A percentile compares a stretch with the other conserved stretches of the same genome.
Conservation (phyloP, 768 basidiomycete species). For the Mycena sanguinolenta region DNA sequence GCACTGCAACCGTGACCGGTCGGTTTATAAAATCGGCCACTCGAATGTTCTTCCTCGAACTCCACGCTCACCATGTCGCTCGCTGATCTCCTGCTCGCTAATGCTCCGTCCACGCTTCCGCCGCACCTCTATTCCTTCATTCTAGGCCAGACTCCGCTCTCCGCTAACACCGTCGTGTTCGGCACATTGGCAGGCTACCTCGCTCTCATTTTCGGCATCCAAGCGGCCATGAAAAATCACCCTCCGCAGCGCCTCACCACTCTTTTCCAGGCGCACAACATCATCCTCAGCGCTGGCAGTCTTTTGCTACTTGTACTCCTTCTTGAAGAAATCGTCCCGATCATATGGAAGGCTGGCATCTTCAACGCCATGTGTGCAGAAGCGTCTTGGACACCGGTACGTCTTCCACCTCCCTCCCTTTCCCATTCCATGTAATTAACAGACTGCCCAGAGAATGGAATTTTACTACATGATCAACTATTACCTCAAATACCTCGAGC, state of each 20-base stretch:
- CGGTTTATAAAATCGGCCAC: no score
- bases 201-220: constrained; percentile 87
- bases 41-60: no score
- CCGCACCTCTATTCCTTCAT: constrained; percentile 73
- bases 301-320: constrained; percentile 88
- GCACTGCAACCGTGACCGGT: no score
- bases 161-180: constrained; percentile 82
- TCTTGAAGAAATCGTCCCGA: constrained; percentile 91
- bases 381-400: constrained; percentile 88
- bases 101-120: constrained; percentile 72
- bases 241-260: constrained; percentile 81
- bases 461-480: constrained; percentile 99
- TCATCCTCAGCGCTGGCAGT: constrained; percentile 88
- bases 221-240: constrained; percentile 85
- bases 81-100: constrained; percentile 76
- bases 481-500: constrained; percentile 97
- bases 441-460: constrained; percentile 77
- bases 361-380: constrained; percentile 85
- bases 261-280: constrained; percentile 92
- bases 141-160: constrained; percentile 82
- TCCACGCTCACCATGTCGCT: constrained; percentile 71
- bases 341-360: constrained; percentile 76
- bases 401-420: constrained; percentile 49
- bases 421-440: constrained; percentile 24
- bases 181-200: constrained; percentile 85